phyloP scores from a whole-genome alignment of 495 filamentous ascomycete genomes.

The Lasiosphaeriaceae sp. region DNA sequence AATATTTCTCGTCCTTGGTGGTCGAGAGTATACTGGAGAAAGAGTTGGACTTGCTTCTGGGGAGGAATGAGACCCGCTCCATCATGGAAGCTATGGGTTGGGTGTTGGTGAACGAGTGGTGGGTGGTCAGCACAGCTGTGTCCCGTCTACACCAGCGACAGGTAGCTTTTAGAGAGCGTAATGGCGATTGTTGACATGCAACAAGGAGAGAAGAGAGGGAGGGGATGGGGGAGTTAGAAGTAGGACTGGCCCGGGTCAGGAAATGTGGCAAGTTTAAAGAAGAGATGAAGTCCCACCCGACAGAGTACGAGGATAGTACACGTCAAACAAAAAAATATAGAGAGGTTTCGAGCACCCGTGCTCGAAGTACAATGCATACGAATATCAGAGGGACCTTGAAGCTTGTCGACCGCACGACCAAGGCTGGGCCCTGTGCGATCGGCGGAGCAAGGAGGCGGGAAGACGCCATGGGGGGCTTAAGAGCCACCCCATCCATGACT shows the following conservation, averaged over 20 bases:
- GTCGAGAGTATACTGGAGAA: conserved; percentile 13
- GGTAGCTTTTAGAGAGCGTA: not conserved
- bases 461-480: not conserved
- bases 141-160: not conserved
- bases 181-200: not conserved
- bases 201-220: not conserved
- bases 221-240: not conserved
- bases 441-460: not conserved
- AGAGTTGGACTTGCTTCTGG: conserved; percentile 12
- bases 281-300: not conserved
- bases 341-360: not conserved
- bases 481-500: not conserved
- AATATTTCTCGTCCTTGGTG: conserved; percentile 16
- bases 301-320: not conserved
- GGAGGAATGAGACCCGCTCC: conserved; percentile 17
- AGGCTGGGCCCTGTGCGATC: conserved; percentile 2
- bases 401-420: conserved; percentile 2
- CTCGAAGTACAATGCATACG: not conserved
- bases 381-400: conserved; percentile 1
- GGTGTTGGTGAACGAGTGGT: not conserved
- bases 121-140: not conserved
- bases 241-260: not conserved
- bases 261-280: not conserved
- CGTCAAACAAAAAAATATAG: not conserved
- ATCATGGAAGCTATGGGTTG: conserved; percentile 5